Conservation (phyloP, 345 rosid species). For the Citrus sp. region DNA sequence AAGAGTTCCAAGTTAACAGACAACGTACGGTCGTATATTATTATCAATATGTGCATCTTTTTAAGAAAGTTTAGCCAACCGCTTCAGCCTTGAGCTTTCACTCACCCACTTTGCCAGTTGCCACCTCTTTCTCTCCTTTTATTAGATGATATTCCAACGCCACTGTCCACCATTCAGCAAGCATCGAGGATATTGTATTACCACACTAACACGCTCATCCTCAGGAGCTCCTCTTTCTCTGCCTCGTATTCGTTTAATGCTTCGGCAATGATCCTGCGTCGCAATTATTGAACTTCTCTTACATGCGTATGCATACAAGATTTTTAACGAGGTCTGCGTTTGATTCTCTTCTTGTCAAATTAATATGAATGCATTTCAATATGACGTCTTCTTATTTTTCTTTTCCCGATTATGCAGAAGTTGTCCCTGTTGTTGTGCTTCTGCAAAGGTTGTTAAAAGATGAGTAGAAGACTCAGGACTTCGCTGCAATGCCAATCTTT, state of each 20-base stretch:
- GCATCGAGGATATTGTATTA: background rate
- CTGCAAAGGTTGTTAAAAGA: slow-evolving; percentile 14
- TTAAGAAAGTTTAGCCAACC: background rate
- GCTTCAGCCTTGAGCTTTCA: background rate
- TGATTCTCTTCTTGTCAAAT: background rate
- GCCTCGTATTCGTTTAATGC: slow-evolving; percentile 4
- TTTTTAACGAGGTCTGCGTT: background rate
- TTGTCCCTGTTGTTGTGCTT: slow-evolving; percentile 4
- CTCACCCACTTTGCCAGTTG: background rate
- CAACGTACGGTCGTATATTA: background rate
- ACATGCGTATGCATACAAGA: background rate
- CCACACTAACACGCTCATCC: background rate
- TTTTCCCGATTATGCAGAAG: background rate
- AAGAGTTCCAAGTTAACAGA: background rate
- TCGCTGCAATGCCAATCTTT: slow-evolving; percentile 20
- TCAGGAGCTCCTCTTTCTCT: background rate
- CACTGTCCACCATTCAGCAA: no score
- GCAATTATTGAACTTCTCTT: background rate
- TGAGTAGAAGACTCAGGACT: slow-evolving; percentile 34
- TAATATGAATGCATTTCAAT: background rate
- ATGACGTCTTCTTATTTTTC: background rate
- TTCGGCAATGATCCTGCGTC: no score
- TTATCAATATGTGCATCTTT: no score
- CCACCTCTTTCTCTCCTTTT: background rate
- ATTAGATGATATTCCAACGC: no score